Evolutionary conservation across 2,329 filamentous ascomycete species (phyloP), one percentile per base, ranked within the genome.

Genomic region (Alternaria sp.): DNA sequence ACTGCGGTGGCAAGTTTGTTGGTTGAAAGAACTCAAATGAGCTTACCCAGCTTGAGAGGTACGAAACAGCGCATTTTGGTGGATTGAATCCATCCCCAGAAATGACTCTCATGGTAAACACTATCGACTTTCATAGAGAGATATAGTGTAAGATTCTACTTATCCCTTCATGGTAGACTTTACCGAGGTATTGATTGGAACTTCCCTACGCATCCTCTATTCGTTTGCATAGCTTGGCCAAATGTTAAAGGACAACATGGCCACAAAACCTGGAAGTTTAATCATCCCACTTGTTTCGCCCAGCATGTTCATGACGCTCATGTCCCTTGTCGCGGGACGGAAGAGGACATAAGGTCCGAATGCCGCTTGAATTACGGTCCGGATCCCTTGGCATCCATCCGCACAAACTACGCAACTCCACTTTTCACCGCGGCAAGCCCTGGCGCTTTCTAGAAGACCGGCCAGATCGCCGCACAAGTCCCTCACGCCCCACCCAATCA

Each of bases 1-100:
- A 77, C 57, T 79, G 77, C 54, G 76, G 77, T 2, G 75, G 76
- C 3, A 78, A 77, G 36, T 79, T 72, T 47, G 59, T 71, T 4
- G 74, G 71, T 28, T 75, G 36, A 69, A n/a, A 7, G 14, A 34
- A n/a, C 18, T 22, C 18, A 5, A 24, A 12, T 5, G 12, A 24
- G 5, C 5, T n/a, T 30, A 48, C 9, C 46, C 3, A 20, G 20
- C 46, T 7, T 16, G 16, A 48, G 9, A 6, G 30, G 11, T 18
- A 38, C 7, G 8, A 16, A n/a, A 16, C 11, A 36, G 14, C 32
- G 12, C 2, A 5, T 16, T 16, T 36, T 14, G 12, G 12, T 16
- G 12, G 6, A 36, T 36, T 36, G 11, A 5, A 36, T 36, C 32
- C 14, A 36, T 14, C 14, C 5, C 32, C 12, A 16, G 12, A 6